Evolutionary conservation across 352 stramenopile species (phyloP).

Genomic region (Phytophthora hybrid): DNA sequence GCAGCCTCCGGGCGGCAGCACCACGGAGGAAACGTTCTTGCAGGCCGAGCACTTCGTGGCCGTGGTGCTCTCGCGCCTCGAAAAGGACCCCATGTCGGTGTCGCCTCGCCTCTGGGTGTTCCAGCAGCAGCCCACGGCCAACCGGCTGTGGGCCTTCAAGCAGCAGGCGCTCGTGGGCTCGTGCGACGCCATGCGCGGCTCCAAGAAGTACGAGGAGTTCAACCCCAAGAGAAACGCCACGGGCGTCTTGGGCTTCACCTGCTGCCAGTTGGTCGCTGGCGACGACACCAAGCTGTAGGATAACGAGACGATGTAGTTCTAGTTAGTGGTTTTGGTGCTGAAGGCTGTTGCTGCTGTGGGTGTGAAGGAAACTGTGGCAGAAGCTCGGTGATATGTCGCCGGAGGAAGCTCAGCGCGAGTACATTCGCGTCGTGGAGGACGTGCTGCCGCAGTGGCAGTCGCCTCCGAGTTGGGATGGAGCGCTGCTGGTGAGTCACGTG

Average conservation of each 20-base stretch:
- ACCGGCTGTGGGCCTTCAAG: slow-evolving; percentile 62
- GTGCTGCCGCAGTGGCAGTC: slow-evolving; percentile 63
- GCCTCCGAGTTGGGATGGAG: slow-evolving; percentile 59
- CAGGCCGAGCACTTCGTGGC: slow-evolving; percentile 65
- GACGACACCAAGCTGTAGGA: slow-evolving; percentile 63
- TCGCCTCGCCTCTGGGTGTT: slow-evolving; percentile 57
- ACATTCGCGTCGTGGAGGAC: slow-evolving; percentile 63
- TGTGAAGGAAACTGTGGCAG: slow-evolving; percentile 63
- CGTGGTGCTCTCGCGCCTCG: slow-evolving; percentile 64
- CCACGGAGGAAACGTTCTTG: slow-evolving; percentile 45
- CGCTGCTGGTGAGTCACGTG: slow-evolving; percentile 49
- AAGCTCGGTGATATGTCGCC: slow-evolving; percentile 61
- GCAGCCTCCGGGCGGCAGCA: slow-evolving; percentile 27
- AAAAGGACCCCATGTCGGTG: slow-evolving; percentile 57
- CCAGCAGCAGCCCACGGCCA: slow-evolving; percentile 45
- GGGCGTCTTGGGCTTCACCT: slow-evolving; percentile 27
- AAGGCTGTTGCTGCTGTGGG: background rate
- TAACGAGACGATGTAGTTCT: background rate
- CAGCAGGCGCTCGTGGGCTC: slow-evolving; percentile 70
- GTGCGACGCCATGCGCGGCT: slow-evolving; percentile 62
- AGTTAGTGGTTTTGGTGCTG: background rate
- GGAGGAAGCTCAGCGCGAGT: slow-evolving; percentile 57
- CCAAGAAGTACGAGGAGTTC: slow-evolving; percentile 51
- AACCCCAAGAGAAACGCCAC: slow-evolving; percentile 24
- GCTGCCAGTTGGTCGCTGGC: slow-evolving; percentile 53